phyloP scores from a whole-genome alignment of 2,329 filamentous ascomycete genomes.

The Talaromyces verruculosus region DNA sequence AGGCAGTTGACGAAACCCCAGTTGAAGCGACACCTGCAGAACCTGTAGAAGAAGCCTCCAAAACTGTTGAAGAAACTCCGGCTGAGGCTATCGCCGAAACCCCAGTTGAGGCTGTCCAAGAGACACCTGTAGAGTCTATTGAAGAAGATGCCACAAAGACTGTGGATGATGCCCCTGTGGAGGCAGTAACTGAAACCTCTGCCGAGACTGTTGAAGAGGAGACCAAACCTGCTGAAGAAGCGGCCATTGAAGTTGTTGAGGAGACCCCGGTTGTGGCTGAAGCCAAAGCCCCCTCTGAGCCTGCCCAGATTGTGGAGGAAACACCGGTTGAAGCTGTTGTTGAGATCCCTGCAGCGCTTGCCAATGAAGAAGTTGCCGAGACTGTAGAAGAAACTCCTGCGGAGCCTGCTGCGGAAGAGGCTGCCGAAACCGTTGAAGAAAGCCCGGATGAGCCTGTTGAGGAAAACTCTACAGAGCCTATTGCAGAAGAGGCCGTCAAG shows the following conservation, averaged over 20 bases:
- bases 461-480: background rate
- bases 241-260: background rate
- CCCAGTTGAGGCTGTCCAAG: conserved; percentile 1
- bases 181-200: background rate
- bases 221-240: conserved; percentile 17
- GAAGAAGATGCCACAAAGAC: background rate
- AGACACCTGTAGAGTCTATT: background rate
- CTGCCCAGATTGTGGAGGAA: conserved; percentile 2
- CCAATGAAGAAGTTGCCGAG: background rate
- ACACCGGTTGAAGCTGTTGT: background rate
- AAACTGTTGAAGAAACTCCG: background rate
- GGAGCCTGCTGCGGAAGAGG: background rate
- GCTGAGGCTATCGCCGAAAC: background rate
- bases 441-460: background rate
- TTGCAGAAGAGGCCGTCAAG: conserved; percentile 6
- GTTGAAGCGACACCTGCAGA: background rate
- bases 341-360: background rate
- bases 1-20: background rate
- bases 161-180: background rate
- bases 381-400: background rate
- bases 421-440: background rate
- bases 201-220: background rate
- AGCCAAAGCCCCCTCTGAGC: background rate
- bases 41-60: background rate
- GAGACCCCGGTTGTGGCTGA: background rate